Base-by-base conservation (phyloP, 495 filamentous ascomycete species). In the Podospora appendiculata region DNA sequence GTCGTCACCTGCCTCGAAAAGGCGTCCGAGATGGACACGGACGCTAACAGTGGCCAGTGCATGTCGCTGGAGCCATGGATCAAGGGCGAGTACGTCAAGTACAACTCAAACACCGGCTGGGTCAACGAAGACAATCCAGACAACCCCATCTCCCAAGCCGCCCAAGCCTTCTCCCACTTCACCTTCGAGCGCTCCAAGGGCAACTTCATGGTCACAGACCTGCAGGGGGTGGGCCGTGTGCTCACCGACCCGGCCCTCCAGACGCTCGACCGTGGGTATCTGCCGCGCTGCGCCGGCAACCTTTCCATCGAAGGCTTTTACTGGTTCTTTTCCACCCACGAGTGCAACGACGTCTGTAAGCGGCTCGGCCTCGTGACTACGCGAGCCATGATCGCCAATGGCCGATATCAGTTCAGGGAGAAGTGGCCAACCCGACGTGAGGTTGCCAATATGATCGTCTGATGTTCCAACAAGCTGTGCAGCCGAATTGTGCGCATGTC, bases 121-220 rank as follows among this genome's bases (percentile, higher is more conserved):
- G 69, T 70, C 41, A 69, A 67, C 41, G 44, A 66, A 1, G 61
- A 59, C 32, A 25, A 25, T 25, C 25, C 25, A 2, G 8, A 52
- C 4, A 53, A 63, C 36, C 45, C 34, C 0, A 56, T 60, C 49
- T 64, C 66, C 39, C 41, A 56, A 19, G 53, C 56, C 17, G 70
- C 70, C 0, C 69, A 73, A 44, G 70, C 68, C 9, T 73, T 73
- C 45, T 70, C 66, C 1, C 70, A 73, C 44, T 73, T 72, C 32
- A 68, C 70, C 32, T 72, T 69, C 43, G 70, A 73, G 58, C 64
- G 69, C n/a, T 73, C 70, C 4, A 33, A 41, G 16, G 70, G 70
- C 16, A 41, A 38, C 41, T 60, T 71, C 8, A 48, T 71, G 12
- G 60, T 71, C 3, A 46, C 14, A 16, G 69, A 71, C 47, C 40